Evolutionary conservation across 2,329 filamentous ascomycete species (phyloP).

Genomic region (Cercospora zeae-maydis): DNA sequence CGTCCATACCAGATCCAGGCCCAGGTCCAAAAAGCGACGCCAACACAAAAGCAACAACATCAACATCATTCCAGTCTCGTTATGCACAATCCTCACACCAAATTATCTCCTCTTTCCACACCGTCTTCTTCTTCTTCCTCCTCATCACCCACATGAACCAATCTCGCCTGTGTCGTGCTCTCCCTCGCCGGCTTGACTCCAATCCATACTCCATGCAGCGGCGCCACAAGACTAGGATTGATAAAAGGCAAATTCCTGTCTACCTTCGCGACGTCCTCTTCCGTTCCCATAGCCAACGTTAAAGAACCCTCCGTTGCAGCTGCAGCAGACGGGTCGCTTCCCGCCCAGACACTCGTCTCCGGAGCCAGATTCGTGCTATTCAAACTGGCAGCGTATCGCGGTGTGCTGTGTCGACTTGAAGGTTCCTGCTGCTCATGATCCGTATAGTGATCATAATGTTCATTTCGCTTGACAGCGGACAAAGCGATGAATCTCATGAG

Average conservation of each 20-base stretch:
- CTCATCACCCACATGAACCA: conserved; percentile 8
- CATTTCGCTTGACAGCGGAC: conserved; percentile 69
- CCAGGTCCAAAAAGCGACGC: background rate
- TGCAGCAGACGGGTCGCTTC: conserved; percentile 20
- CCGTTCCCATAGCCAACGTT: conserved; percentile 17
- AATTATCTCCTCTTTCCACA: background rate
- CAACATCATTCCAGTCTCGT: background rate
- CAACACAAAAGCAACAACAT: background rate
- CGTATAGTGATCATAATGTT: conserved; percentile 47
- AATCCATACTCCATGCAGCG: conserved; percentile 41
- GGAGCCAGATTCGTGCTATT: conserved; percentile 28
- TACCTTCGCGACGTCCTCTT: conserved; percentile 15
- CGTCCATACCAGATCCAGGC: background rate
- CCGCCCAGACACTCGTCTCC: conserved; percentile 42
- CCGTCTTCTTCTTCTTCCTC: conserved; percentile 4
- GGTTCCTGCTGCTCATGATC: conserved; percentile 11
- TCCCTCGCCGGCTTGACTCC: conserved; percentile 13
- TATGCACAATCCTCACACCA: background rate
- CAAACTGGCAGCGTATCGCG: conserved; percentile 21
- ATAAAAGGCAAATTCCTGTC: conserved; percentile 69
- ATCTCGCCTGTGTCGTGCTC: conserved; percentile 1
- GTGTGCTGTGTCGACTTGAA: conserved; percentile 31
- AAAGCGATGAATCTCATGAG: conserved; percentile 90
- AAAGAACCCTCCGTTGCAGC: conserved; percentile 6
- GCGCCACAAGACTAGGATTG: conserved; percentile 68